A percentile compares a stretch with the other conserved stretches of the same genome.
Conservation (phyloP, 768 basidiomycete genomes). For the Strobilomyces echinocephalus region DNA sequence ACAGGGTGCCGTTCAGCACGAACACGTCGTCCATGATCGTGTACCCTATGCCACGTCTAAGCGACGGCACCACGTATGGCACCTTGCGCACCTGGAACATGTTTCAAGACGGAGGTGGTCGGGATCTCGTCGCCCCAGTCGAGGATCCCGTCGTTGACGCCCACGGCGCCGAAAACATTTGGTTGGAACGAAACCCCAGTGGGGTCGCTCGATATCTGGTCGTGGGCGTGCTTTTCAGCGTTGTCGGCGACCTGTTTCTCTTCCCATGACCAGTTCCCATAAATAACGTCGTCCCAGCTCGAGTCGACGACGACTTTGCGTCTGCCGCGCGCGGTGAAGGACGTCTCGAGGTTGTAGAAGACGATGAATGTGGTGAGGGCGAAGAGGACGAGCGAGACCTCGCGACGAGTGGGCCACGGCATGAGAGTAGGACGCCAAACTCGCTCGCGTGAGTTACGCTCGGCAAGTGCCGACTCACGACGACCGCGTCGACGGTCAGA, state of each 20-base stretch:
- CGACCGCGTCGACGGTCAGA: too few species aligned
- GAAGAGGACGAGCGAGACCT: slow-evolving; percentile 63
- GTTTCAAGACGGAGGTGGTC: slow-evolving; percentile 50
- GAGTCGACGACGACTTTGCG: slow-evolving; percentile 6
- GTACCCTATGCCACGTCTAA: slow-evolving; percentile 50
- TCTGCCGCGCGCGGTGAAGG: slow-evolving; percentile 48
- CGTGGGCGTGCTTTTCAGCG: slow-evolving; percentile 42
- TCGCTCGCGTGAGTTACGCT: too few species aligned
- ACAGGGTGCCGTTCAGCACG: slow-evolving; percentile 66
- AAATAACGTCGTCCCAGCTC: slow-evolving; percentile 56
- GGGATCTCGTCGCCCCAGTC: slow-evolving; percentile 57
- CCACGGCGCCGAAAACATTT: slow-evolving; percentile 21
- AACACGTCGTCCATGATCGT: slow-evolving; percentile 82
- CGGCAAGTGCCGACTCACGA: too few species aligned
- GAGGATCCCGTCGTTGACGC: slow-evolving; percentile 49
- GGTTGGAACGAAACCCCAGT: slow-evolving; percentile 25
- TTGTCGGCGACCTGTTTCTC: slow-evolving; percentile 55
- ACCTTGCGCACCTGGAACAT: slow-evolving; percentile 57
- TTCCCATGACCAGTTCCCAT: slow-evolving; percentile 68
- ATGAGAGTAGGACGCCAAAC: slow-evolving; percentile 25
- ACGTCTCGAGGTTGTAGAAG: slow-evolving; percentile 69
- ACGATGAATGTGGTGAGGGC: slow-evolving; percentile 62
- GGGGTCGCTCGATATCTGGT: slow-evolving; percentile 20
- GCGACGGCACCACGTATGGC: neutral
- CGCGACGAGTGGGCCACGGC: slow-evolving; percentile 74